Evolutionary conservation across 139 green algal species (phyloP), one percentile per base, ranked within the genome.

Genomic region (Volvox reticuliferus): DNA sequence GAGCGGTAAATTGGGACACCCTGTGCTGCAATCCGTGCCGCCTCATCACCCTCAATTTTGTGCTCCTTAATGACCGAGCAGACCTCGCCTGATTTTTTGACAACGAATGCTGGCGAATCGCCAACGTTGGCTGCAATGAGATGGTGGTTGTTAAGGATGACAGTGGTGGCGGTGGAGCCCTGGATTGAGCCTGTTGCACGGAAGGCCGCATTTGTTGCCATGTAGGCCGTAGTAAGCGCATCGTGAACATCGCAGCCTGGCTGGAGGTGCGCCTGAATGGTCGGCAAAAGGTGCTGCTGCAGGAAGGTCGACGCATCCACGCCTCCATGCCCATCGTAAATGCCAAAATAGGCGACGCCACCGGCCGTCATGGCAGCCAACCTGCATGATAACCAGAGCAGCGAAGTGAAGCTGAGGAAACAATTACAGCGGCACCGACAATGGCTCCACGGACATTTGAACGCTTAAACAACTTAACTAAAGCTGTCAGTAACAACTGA

Each of bases 101-200:
- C 35, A 9, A 91, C 87, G 24, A 91, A 91, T 3, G 87, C 87
- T 6, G 87, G 87, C 33, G 87, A 91, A 36, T 91, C 87, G 13
- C 87, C 87, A 33, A 91, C 87, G 62, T 91, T 91, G 62, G 87
- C 87, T 1, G 87, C 87, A 12, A 91, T 86, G 2, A 91, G 87
- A 35, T n/a, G 87, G 16, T 24, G 24, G 24, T 63, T 17, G 26
- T 91, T 78, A 21, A 91, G 55, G 1, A 91, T 71, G 26, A 91
- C 24, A 3, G 87, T 86, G 33, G 87, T 91, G 0, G 87, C 87
- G 1, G 87, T 91, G 61, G 76, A 86, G 13, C 87, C 87, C 44
- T 91, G 87, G 35, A 91, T 91, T 26, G 76, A 86, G 1, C 87
- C 87, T 21, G 87, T 91, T 24, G 75, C 75, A 6, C 87, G 87